Base-by-base conservation (phyloP, 495 filamentous ascomycete genomes). In the Aspergillus coremiiformis region DNA sequence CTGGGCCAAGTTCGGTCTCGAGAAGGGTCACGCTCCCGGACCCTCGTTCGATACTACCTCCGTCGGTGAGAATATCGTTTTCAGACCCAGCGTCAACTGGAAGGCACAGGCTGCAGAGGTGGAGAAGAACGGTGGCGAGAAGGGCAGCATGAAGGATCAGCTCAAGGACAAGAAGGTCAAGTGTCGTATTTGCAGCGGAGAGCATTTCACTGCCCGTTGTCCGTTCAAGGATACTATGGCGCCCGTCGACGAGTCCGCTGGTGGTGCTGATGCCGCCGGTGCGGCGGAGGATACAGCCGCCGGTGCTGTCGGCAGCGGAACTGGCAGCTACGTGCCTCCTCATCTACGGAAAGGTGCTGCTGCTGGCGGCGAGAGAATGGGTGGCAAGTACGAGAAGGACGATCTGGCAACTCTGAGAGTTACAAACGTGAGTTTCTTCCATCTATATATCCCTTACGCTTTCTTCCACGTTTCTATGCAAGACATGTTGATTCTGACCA, bases 91-190 rank as follows among this genome's bases (percentile, higher is more conserved):
- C 65, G 78, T 85, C 45, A 93, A 91, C 77, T 97, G 89, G 89
- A 90, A 89, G 74, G 83, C 84, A 60, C 86, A 88, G 57, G 84
- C 84, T 48, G 87, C 87, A 74, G 87, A 92, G 70, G 84, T 83
- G 54, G 82, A 86, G 73, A 87, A 89, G 77, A 82, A 82, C 50
- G 81, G 81, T 63, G 73, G 71, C 59, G 89, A 90, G 68, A 80
- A 75, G 68, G 72, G 72, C 44, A 79, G 78, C 61, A 84, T 95
- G 77, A 93, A 90, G 77, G 89, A 90, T 58, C 82, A 89, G 78
- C 78, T 96, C 53, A 95, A 92, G 83, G 89, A 96, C 73, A 95
- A 95, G 82, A 95, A 95, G 79, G 94, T 98, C 74, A 96, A 96
- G 79, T 98, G 93, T 73, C 84, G 93, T 76, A 97, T 98, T 66